Evolutionary conservation across 1,284 basidiomycete species (phyloP).

Genomic region (Entoloma clypeatum): DNA sequence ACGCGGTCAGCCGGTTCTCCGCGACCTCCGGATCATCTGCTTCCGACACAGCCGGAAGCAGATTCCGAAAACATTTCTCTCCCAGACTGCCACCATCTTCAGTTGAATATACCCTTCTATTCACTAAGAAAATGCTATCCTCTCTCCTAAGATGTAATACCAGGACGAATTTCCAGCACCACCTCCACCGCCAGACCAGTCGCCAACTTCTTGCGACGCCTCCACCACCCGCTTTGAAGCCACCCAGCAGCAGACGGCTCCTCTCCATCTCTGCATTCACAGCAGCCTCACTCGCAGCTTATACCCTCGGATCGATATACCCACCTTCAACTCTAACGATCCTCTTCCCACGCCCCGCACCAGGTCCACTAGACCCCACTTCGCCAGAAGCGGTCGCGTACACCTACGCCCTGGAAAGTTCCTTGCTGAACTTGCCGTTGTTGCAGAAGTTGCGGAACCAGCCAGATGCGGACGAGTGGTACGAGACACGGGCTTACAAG

Average conservation of each 20-base stretch:
- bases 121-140: too few relatives aligned
- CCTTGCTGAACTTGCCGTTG: constrained; percentile 62
- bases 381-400: constrained; percentile 62
- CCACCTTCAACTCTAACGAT: constrained; percentile 19
- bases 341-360: constrained; percentile 20
- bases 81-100: too few relatives aligned
- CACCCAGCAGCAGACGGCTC: constrained; percentile 20
- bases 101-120: too few relatives aligned
- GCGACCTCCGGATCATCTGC: too few relatives aligned
- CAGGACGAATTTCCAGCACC: neutral
- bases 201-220: constrained; percentile 8
- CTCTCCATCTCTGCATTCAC: constrained; percentile 25
- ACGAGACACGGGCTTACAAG: constrained; percentile 76
- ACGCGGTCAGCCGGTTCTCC: too few relatives aligned
- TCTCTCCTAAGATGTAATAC: constrained; percentile 1
- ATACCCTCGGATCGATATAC: constrained; percentile 21
- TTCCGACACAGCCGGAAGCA: too few relatives aligned
- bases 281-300: constrained; percentile 21
- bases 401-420: constrained; percentile 59
- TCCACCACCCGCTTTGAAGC: constrained; percentile 11
- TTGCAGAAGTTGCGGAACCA: constrained; percentile 49
- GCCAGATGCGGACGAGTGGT: constrained; percentile 59
- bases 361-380: constrained; percentile 42
- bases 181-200: too few relatives aligned
- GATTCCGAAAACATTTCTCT: too few relatives aligned